Evolutionary conservation across 495 filamentous ascomycete genomes (phyloP).

Genomic region (Xylaria scruposa): DNA sequence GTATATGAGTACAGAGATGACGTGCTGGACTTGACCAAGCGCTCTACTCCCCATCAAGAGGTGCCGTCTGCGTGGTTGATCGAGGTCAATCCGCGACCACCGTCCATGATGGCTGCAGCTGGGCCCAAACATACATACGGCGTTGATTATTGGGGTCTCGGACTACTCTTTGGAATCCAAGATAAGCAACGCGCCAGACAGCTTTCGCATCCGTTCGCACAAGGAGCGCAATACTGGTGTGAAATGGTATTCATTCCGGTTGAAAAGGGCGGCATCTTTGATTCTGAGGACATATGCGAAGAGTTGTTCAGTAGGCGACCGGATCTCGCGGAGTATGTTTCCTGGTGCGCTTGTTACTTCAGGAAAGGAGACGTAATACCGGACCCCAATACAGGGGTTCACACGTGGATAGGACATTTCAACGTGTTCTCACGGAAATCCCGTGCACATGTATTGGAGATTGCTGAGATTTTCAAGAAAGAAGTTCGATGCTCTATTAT

Average conservation of each 20-base stretch:
- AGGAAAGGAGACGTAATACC: constrained; percentile 2
- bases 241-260: constrained; percentile 41
- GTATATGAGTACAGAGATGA: constrained; percentile 30
- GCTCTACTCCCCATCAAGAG: background rate
- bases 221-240: constrained; percentile 39
- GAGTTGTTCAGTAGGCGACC: constrained; percentile 35
- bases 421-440: background rate
- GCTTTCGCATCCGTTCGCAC: background rate
- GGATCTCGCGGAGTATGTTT: constrained; percentile 33
- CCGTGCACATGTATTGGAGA: background rate
- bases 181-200: background rate
- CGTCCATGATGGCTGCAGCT: constrained; percentile 40
- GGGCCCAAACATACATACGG: constrained; percentile 47
- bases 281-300: constrained; percentile 28
- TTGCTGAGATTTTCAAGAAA: background rate
- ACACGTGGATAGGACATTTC: background rate
- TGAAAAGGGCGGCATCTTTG: constrained; percentile 27
- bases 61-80: constrained; percentile 37
- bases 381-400: background rate
- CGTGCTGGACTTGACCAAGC: constrained; percentile 24
- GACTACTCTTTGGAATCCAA: background rate
- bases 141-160: constrained; percentile 45
- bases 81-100: constrained; percentile 52
- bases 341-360: background rate
- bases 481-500: background rate